A percentile compares a stretch with the other conserved stretches of the same genome.
Conservation (phyloP, 2,329 filamentous ascomycete species). For the Didymosphaeria variabile region DNA sequence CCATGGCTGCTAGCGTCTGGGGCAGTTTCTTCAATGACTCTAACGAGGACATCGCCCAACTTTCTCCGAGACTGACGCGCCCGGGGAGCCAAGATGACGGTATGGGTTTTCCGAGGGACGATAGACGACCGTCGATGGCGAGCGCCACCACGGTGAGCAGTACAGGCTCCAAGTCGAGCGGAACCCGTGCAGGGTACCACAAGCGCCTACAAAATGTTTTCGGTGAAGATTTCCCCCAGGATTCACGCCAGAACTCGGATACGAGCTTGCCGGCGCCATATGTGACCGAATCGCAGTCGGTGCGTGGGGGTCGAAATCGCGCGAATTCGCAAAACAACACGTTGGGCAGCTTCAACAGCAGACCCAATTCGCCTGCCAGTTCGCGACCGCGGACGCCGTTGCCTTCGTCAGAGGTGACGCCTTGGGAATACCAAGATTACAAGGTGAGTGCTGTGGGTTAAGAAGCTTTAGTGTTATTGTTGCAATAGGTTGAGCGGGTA, state of each 20-base stretch:
- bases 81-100: constrained; percentile 61
- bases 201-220: constrained; percentile 93
- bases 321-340: constrained; percentile 83
- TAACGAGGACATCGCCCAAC: constrained; percentile 73
- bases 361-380: constrained; percentile 74
- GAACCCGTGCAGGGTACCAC: constrained; percentile 70
- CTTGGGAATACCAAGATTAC: constrained; percentile 93
- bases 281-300: constrained; percentile 66
- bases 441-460: constrained; percentile 65
- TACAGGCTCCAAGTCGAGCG: constrained; percentile 77
- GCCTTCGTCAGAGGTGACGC: constrained; percentile 91
- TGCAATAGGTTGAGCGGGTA: neutral
- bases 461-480: neutral
- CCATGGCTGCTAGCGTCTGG: constrained; percentile 56
- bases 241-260: constrained; percentile 73
- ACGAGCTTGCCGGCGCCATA: constrained; percentile 65
- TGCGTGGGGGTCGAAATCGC: constrained; percentile 75
- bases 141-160: constrained; percentile 90
- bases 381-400: constrained; percentile 85
- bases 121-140: constrained; percentile 84
- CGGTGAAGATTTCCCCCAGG: constrained; percentile 83
- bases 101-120: constrained; percentile 65
- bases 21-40: constrained; percentile 78
- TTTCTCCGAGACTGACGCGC: constrained; percentile 73
- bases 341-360: constrained; percentile 55